phyloP scores from a whole-genome alignment of 768 basidiomycete species.

The Pilatotrama ljubarskyi region DNA sequence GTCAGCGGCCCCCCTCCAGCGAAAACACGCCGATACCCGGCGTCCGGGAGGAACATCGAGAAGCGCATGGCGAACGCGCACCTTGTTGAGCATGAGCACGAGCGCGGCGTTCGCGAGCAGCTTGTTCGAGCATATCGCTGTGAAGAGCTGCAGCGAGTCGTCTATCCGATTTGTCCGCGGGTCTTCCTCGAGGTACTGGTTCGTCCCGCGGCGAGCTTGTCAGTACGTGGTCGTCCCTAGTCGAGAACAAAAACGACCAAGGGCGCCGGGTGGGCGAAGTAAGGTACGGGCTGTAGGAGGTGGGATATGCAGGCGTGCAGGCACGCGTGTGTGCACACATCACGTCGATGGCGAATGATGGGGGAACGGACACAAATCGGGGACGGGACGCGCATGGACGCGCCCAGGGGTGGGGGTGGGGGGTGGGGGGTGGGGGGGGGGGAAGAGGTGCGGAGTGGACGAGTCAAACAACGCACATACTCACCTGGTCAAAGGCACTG shows the following conservation, averaged over 20 bases:
- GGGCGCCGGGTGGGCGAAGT: too few species aligned
- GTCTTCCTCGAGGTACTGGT: constrained; percentile 85
- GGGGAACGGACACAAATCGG: too few species aligned
- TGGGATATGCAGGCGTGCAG: too few species aligned
- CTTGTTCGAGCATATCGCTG: constrained; percentile 71
- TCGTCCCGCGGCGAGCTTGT: background rate
- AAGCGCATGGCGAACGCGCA: constrained; percentile 34
- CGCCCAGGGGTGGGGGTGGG: background rate
- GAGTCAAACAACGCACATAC: constrained; percentile 18
- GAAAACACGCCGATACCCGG: too few species aligned
- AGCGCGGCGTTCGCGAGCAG: constrained; percentile 72
- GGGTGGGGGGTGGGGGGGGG: background rate
- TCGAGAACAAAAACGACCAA: too few species aligned
- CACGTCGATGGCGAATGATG: too few species aligned
- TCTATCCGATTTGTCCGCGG: constrained; percentile 75
- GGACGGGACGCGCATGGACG: too few species aligned
- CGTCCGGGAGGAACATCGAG: background rate
- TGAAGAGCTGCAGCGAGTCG: constrained; percentile 80
- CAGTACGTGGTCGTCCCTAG: background rate
- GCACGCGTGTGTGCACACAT: too few species aligned
- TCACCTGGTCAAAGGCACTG: constrained; percentile 85
- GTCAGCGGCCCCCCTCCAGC: too few species aligned
- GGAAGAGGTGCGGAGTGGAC: background rate
- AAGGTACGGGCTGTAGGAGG: too few species aligned
- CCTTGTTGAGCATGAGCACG: constrained; percentile 80